phyloP scores from a whole-genome alignment of 2,329 filamentous ascomycete species.

The Fusarium setosum region DNA sequence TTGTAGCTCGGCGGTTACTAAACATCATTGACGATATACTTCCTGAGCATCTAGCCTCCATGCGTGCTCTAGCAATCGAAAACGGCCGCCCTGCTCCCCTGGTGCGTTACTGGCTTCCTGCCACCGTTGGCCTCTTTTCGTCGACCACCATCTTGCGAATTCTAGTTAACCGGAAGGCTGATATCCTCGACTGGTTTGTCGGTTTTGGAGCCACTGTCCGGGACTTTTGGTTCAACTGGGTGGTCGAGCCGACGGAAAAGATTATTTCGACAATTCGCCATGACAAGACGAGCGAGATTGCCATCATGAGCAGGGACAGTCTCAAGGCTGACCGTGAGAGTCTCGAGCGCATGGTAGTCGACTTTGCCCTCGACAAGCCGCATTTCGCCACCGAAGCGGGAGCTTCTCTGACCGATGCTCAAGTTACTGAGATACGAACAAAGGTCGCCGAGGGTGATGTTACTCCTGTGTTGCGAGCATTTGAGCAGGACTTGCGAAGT shows the following conservation, averaged over 20 bases:
- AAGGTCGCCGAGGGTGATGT: constrained; percentile 93
- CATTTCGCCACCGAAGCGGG: constrained; percentile 62
- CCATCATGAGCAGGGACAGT: constrained; percentile 94
- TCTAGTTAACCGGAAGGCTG: constrained; percentile 77
- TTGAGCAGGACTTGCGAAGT: constrained; percentile 86
- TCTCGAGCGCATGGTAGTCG: constrained; percentile 96
- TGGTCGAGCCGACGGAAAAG: constrained; percentile 85
- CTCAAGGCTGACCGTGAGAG: constrained; percentile 91
- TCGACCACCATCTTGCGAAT: constrained; percentile 89
- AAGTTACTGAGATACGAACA: constrained; percentile 79
- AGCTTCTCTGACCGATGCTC: constrained; percentile 69
- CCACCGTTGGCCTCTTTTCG: constrained; percentile 77
- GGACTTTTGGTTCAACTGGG: constrained; percentile 98
- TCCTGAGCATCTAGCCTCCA: constrained; percentile 71
- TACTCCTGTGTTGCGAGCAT: constrained; percentile 89
- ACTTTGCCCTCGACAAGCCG: constrained; percentile 89
- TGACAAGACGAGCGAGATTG: constrained; percentile 91
- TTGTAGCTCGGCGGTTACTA: constrained; percentile 75
- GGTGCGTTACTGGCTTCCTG: constrained; percentile 90
- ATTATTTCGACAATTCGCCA: constrained; percentile 93
- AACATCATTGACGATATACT: constrained; percentile 76
- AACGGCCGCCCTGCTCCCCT: constrained; percentile 82
- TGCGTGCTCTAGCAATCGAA: constrained; percentile 64
- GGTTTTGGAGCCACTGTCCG: constrained; percentile 82
- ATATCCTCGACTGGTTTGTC: constrained; percentile 82